Base-by-base conservation (phyloP, 257 asterid genomes). In the Lavandula angustifolia region DNA sequence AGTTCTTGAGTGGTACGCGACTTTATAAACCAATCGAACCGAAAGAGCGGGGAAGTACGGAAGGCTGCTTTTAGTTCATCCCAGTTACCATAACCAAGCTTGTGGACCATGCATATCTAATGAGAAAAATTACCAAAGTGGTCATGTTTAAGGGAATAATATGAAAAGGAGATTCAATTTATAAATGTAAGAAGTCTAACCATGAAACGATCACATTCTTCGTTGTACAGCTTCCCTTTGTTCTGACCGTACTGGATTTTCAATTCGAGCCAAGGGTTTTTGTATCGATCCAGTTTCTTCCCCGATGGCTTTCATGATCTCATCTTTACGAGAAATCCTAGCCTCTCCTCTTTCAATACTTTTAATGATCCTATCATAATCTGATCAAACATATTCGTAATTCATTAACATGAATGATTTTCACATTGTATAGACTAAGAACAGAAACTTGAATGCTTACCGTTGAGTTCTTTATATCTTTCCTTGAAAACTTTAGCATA, bases 31-130 rank as follows among this genome's bases (percentile, higher is more conserved):
- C 99, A 94, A 80, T 94, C 99, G 70, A 87, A 94, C 9, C 99
- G 92, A 65, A 94, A 94, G 82, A 90, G 64, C 4, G 99, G 97
- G 0, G 98, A 91, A 3, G 95, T 90, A 52, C 99, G 95, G 64
- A 94, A 94, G 48, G 98, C 98, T 29, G 98, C 89, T 83, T 94
- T 94, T 71, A 94, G 79, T 79, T 88, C 99, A 18, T 94, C 99
- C 99, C 99, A 94, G 75, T 94, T 94, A 18, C 99, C 99, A 62
- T 94, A 94, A n/a, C 98, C 99, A 54, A 94, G 97, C 79, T 90
- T 94, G 87, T 90, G 98, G 74, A 91, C 91, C 97, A 85, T 88
- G 85, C 99, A 94, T 47, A 94, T 84, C 99, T 94, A 78, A 10
- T 11, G 64, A 66, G 16, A 43, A 37, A 17, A 40, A 7, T 22